Conservation (phyloP, 2,329 filamentous ascomycete species). For the Pseudogymnoascus sp. region DNA sequence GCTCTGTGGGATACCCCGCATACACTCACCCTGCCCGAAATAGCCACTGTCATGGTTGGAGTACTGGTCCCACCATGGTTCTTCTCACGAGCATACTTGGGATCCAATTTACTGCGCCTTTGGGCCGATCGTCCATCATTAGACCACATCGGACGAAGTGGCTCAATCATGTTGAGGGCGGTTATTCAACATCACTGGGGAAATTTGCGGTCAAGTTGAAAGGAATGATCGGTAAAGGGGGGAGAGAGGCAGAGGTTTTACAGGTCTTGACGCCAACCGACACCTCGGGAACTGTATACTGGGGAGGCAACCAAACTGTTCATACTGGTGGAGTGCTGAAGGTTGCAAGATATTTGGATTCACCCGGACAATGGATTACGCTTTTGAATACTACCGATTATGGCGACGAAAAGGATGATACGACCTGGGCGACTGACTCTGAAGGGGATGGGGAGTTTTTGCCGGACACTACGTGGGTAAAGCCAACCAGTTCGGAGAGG, state of each 20-base stretch:
- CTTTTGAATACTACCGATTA: neutral
- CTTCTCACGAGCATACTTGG: conserved; percentile 28
- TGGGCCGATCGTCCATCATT: conserved; percentile 28
- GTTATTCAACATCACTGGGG: conserved; percentile 22
- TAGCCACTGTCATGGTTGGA: conserved; percentile 34
- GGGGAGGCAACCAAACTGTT: conserved; percentile 20
- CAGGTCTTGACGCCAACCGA: conserved; percentile 26
- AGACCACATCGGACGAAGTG: conserved; percentile 22
- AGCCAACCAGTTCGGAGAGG: neutral
- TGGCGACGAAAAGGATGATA: neutral
- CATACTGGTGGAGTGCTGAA: neutral
- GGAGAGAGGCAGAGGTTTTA: conserved; percentile 22
- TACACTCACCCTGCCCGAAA: conserved; percentile 32
- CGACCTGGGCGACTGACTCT: neutral
- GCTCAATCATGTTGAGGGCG: conserved; percentile 20
- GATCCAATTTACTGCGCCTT: conserved; percentile 22
- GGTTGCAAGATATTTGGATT: neutral
- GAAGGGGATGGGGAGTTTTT: neutral
- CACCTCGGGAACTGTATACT: conserved; percentile 25
- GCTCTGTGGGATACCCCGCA: conserved; percentile 33
- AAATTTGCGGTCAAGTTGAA: conserved; percentile 18
- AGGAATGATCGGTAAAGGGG: conserved; percentile 14
- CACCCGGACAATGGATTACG: neutral
- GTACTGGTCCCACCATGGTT: conserved; percentile 28
- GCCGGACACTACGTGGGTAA: neutral